Evolutionary conservation across 2,329 filamentous ascomycete genomes (phyloP).

Genomic region (Arthrobotrys iridis): DNA sequence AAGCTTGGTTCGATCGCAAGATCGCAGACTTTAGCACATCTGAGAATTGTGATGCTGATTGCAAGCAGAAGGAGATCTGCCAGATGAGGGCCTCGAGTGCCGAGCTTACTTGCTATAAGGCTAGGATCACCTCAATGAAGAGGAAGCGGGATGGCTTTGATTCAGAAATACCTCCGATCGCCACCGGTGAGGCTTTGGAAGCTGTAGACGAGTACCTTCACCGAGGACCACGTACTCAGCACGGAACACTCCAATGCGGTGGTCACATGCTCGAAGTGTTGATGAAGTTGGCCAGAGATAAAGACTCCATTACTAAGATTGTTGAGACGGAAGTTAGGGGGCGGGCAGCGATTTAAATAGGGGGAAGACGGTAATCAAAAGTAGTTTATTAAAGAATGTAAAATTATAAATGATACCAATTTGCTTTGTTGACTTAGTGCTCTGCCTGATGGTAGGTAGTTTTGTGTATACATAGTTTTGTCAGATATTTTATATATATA

Average conservation of each 20-base stretch:
- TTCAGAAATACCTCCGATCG: not conserved
- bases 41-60: conserved; percentile 63
- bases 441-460: not conserved
- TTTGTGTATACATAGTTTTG: conserved; percentile 3
- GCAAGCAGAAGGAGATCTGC: conserved; percentile 66
- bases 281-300: conserved; percentile 47
- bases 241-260: conserved; percentile 44
- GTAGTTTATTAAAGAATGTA: not conserved
- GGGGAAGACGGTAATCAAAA: not conserved
- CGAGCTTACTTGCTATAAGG: conserved; percentile 66
- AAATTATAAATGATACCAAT: conserved; percentile 39
- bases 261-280: conserved; percentile 45
- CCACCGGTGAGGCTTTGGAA: conserved; percentile 30
- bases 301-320: conserved; percentile 41
- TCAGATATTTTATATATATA: conserved; percentile 23
- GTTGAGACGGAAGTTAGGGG: conserved; percentile 33
- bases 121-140: conserved; percentile 1
- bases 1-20: conserved; percentile 65
- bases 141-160: conserved; percentile 23
- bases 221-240: conserved; percentile 41
- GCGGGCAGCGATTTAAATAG: not conserved
- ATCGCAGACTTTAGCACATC: conserved; percentile 64
- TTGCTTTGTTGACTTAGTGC: conserved; percentile 10
- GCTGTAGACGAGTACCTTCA: conserved; percentile 39
- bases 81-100: conserved; percentile 66